These are phyloP conservation scores for Chaetomium sp. DNA, from an alignment of 2,329 filamentous ascomycete species.

Conservation along the genomic window DNA sequence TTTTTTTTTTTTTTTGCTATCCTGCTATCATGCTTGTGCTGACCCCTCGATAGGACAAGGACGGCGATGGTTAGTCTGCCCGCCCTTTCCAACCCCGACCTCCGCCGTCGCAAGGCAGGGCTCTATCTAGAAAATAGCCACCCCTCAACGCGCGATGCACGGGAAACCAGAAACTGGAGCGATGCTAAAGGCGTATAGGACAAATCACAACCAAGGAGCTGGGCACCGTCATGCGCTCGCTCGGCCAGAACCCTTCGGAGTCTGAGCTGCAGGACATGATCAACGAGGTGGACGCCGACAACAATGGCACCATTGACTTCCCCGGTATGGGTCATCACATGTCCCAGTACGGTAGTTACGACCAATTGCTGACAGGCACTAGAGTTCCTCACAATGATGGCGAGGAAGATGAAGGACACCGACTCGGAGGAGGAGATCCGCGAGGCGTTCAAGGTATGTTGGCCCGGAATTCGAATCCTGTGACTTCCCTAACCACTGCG, in stretches of 20 bases:
- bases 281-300: conserved; percentile 89
- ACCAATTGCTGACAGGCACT: conserved; percentile 38
- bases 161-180: conserved; percentile 3
- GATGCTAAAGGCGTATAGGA: conserved; percentile 55
- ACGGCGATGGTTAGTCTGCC: conserved; percentile 77
- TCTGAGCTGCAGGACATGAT: conserved; percentile 93
- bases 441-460: conserved; percentile 77
- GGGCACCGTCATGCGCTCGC: conserved; percentile 86
- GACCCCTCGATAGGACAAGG: conserved; percentile 69
- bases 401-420: conserved; percentile 91
- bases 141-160: background rate
- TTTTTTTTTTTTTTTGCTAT: background rate
- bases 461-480: too few relatives aligned
- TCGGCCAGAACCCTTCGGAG: conserved; percentile 87
- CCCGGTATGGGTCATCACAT: conserved; percentile 63
- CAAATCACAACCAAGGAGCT: conserved; percentile 92
- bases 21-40: conserved; percentile 25
- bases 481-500: conserved; percentile 26
- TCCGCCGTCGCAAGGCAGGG: conserved; percentile 21
- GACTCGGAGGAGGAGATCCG: conserved; percentile 90
- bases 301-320: conserved; percentile 91
- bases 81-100: conserved; percentile 13
- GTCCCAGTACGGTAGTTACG: background rate
- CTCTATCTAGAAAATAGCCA: conserved; percentile 3
- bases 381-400: conserved; percentile 95